These are phyloP conservation scores for Mollisiaceae sp. DNA, from an alignment of 2,329 filamentous ascomycete genomes.

Conservation along the genomic window DNA sequence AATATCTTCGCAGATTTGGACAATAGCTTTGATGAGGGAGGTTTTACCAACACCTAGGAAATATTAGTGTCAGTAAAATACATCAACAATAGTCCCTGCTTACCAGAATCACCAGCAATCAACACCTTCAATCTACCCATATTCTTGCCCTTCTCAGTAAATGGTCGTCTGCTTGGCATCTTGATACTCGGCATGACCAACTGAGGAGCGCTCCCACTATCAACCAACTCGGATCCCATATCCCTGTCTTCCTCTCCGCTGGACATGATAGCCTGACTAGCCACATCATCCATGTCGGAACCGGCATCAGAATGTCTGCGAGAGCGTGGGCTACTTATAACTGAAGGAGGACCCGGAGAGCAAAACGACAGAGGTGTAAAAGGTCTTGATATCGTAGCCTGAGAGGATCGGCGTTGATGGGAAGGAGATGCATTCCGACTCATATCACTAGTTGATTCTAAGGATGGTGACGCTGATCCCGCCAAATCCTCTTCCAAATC, in stretches of 20 bases:
- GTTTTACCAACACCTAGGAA: slow-evolving; percentile 80
- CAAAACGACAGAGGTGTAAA: slow-evolving; percentile 52
- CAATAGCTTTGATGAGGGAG: slow-evolving; percentile 84
- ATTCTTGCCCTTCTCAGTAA: slow-evolving; percentile 83
- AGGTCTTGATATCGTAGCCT: slow-evolving; percentile 48
- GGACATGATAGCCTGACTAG: slow-evolving; percentile 44
- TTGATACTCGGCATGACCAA: slow-evolving; percentile 97
- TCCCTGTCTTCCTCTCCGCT: slow-evolving; percentile 46
- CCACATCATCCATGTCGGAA: slow-evolving; percentile 53
- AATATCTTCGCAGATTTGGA: slow-evolving; percentile 87
- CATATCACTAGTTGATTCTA: slow-evolving; percentile 41
- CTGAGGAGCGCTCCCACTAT: slow-evolving; percentile 68
- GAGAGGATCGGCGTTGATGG: slow-evolving; percentile 40
- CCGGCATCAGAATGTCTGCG: slow-evolving; percentile 55
- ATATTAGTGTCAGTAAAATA: slow-evolving; percentile 27
- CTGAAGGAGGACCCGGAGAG: slow-evolving; percentile 48
- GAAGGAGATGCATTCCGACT: slow-evolving; percentile 43
- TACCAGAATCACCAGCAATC: slow-evolving; percentile 79
- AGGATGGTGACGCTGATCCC: slow-evolving; percentile 38
- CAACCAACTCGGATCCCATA: slow-evolving; percentile 51
- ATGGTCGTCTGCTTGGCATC: slow-evolving; percentile 87
- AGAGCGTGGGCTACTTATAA: slow-evolving; percentile 57
- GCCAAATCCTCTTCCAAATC: slow-evolving; percentile 35
- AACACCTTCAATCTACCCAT: slow-evolving; percentile 90
- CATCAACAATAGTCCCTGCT: slow-evolving; percentile 23